Percentiles rank a stretch among this genome's conserved stretches.
phyloP scores from a whole-genome alignment of 768 basidiomycete genomes.

The Inosperma sp. region DNA sequence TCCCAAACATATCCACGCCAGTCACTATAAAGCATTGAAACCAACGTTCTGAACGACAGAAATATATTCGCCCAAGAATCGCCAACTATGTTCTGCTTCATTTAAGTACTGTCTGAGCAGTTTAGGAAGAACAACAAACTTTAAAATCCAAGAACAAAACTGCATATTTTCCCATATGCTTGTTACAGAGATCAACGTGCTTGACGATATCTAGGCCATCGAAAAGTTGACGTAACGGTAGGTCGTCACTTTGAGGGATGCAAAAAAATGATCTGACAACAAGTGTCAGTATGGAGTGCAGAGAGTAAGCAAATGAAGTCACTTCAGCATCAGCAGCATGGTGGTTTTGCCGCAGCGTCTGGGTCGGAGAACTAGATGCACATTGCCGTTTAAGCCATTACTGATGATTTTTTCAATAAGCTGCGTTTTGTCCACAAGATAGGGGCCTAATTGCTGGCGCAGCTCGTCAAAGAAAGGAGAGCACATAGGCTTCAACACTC shows the following conservation, averaged over 20 bases:
- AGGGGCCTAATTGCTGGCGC: constrained; percentile 5
- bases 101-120: not conserved
- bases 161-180: constrained; percentile 6
- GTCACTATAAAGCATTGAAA: not conserved
- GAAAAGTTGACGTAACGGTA: constrained; percentile 6
- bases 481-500: constrained; percentile 1
- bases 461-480: constrained; percentile 2
- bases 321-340: constrained; percentile 8
- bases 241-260: not conserved
- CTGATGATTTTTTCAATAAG: not conserved
- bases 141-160: constrained; percentile 4
- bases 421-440: constrained; percentile 7
- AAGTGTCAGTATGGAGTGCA: not conserved
- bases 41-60: constrained; percentile 1
- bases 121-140: constrained; percentile 1
- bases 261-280: constrained; percentile 2
- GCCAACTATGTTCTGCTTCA: constrained; percentile 1
- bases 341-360: constrained; percentile 7
- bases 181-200: not conserved
- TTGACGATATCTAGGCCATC: not conserved
- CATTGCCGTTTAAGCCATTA: constrained; percentile 1
- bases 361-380: constrained; percentile 6
- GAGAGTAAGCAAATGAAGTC: constrained; percentile 3
- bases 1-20: not conserved
- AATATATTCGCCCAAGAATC: constrained; percentile 1